Evolutionary conservation across 2,329 filamentous ascomycete species (phyloP).

Genomic region (Coniella vitis): DNA sequence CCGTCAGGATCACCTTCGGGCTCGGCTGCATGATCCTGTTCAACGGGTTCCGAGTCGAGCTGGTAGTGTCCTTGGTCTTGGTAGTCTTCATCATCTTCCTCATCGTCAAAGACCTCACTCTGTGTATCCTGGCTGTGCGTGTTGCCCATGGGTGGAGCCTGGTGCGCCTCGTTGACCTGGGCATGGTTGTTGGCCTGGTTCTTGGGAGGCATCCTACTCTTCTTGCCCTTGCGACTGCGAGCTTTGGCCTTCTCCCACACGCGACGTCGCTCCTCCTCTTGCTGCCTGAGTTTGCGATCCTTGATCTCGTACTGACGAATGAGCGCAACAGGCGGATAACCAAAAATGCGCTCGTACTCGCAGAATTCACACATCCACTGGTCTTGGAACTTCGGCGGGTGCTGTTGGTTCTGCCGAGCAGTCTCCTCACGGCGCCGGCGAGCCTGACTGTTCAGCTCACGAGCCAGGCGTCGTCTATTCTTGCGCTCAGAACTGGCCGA

Average conservation of each 20-base stretch:
- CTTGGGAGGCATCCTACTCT: slow-evolving; percentile 62
- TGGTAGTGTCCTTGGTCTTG: slow-evolving; percentile 13
- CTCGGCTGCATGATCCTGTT: background rate
- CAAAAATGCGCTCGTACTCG: slow-evolving; percentile 94
- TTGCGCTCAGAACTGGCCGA: slow-evolving; percentile 11
- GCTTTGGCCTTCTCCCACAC: slow-evolving; percentile 89
- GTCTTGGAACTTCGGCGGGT: slow-evolving; percentile 63
- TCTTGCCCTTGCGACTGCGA: slow-evolving; percentile 85
- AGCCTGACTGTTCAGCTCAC: slow-evolving; percentile 68
- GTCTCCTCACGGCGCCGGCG: slow-evolving; percentile 71
- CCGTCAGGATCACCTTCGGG: slow-evolving; percentile 1
- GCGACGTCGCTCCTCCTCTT: slow-evolving; percentile 77
- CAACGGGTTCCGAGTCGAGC: slow-evolving; percentile 7
- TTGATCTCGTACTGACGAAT: slow-evolving; percentile 93
- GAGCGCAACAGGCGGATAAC: slow-evolving; percentile 73
- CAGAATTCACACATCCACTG: slow-evolving; percentile 98
- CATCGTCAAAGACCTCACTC: slow-evolving; percentile 14
- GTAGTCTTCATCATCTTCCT: slow-evolving; percentile 15
- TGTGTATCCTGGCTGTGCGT: slow-evolving; percentile 18
- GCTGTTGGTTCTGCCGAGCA: slow-evolving; percentile 67
- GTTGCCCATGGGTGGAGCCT: slow-evolving; percentile 19
- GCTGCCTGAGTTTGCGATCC: slow-evolving; percentile 75
- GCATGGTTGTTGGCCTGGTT: slow-evolving; percentile 24
- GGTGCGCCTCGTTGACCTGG: slow-evolving; percentile 12
- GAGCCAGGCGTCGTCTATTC: slow-evolving; percentile 54